Evolutionary conservation across 2,329 filamentous ascomycete species (phyloP).

Genomic region (Ophiocordyceps camponoti-saundersi): DNA sequence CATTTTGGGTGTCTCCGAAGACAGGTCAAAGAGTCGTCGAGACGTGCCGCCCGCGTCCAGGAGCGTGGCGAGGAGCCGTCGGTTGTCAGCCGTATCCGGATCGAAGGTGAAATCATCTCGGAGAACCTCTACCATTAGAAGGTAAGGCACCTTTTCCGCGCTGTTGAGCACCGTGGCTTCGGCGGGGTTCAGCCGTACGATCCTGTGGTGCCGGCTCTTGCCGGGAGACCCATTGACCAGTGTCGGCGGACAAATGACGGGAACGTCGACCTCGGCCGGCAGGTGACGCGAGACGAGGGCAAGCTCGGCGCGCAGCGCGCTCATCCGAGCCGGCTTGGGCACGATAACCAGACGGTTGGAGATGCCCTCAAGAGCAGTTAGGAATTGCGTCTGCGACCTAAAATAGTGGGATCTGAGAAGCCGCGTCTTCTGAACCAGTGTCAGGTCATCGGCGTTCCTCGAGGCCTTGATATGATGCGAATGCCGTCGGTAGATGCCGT

Average conservation of each 20-base stretch:
- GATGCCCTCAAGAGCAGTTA: constrained; percentile 67
- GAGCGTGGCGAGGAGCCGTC: constrained; percentile 42
- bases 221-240: constrained; percentile 57
- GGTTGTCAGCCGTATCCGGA: constrained; percentile 56
- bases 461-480: constrained; percentile 42
- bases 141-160: constrained; percentile 70
- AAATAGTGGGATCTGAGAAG: constrained; percentile 70
- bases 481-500: constrained; percentile 38
- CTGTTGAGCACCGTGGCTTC: constrained; percentile 77
- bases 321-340: constrained; percentile 65
- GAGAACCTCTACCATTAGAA: constrained; percentile 71
- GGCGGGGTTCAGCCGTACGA: constrained; percentile 67
- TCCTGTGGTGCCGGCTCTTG: constrained; percentile 63
- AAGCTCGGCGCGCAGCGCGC: constrained; percentile 64
- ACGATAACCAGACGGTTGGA: constrained; percentile 72
- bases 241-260: constrained; percentile 62
- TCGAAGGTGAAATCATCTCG: constrained; percentile 73
- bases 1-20: constrained; percentile 44
- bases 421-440: constrained; percentile 49
- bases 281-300: constrained; percentile 67
- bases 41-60: constrained; percentile 37
- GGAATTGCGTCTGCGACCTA: constrained; percentile 61
- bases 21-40: constrained; percentile 49
- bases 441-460: constrained; percentile 43
- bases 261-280: constrained; percentile 70